These are phyloP conservation scores for Talaromyces adpressus DNA, from an alignment of 495 filamentous ascomycete species.

Conservation along the genomic window DNA sequence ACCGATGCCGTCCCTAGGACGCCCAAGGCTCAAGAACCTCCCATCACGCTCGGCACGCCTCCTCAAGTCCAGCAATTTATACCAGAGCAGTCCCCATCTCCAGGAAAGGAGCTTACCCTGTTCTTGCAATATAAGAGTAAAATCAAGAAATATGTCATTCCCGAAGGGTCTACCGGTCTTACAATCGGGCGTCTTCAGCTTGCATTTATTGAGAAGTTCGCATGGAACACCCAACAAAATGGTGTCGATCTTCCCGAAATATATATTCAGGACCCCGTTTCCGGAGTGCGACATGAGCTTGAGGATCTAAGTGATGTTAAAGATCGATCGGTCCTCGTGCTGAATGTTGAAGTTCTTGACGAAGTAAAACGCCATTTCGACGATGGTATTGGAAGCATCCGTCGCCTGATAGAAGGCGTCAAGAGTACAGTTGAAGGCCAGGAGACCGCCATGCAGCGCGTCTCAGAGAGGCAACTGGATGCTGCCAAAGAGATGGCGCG, in stretches of 20 bases:
- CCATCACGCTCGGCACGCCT: constrained; percentile 26
- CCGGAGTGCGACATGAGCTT: constrained; percentile 89
- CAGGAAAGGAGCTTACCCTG: constrained; percentile 85
- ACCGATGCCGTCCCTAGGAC: constrained; percentile 22
- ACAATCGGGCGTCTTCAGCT: constrained; percentile 84
- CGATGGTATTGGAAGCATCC: constrained; percentile 77
- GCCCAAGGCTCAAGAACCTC: constrained; percentile 23
- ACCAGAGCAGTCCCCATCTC: constrained; percentile 66
- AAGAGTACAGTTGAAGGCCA: constrained; percentile 75
- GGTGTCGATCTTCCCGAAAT: constrained; percentile 92
- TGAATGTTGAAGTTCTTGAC: constrained; percentile 92
- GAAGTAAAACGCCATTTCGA: constrained; percentile 96
- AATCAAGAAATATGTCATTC: constrained; percentile 90
- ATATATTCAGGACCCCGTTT: constrained; percentile 93
- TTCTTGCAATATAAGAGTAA: constrained; percentile 96
- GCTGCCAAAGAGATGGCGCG: constrained; percentile 85
- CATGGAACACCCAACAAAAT: constrained; percentile 94
- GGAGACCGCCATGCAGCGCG: constrained; percentile 66
- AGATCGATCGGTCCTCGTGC: constrained; percentile 84
- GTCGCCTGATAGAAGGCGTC: constrained; percentile 72
- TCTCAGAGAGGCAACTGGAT: constrained; percentile 89
- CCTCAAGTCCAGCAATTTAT: constrained; percentile 45
- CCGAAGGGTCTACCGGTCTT: constrained; percentile 74
- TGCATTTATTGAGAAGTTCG: constrained; percentile 99
- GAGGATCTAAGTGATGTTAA: constrained; percentile 95